Base-by-base conservation (phyloP, 257 asterid genomes). In the Penstemon eatonii region DNA sequence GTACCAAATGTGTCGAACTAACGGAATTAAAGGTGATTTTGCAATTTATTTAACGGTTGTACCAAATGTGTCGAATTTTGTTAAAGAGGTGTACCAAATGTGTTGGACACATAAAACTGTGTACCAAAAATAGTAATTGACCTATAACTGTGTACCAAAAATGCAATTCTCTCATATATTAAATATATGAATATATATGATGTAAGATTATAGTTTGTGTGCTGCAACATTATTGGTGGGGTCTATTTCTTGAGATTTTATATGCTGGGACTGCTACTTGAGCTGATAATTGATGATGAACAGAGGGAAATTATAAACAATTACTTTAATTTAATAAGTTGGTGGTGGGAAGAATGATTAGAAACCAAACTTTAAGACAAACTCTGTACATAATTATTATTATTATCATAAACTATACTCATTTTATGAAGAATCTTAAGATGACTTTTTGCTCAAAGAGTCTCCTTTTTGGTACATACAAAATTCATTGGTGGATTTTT, bases 261-360 rank as follows among this genome's bases (percentile, higher is more conserved):
- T 33, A 53, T n/a, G 44, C 10, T 10, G 40, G 50, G 66, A 56
- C 68, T 67, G 56, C 75, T 63, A 73, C 56, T 54, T 58, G 79
- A 63, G 82, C 67, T 74, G 76, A 78, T 79, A 53, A 79, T 73
- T 84, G 83, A 71, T 80, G 80, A 78, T 75, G 70, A 77, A 59
- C 42, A 37, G 36, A 61, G 4, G 52, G 49, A 25, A 25, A 25
- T 53, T 69, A 62, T 71, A 70, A 68, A 19, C 43, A 60, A 65
- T 50, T 62, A 51, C 66, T 68, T 63, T 72, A 69, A 25, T 69
- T 74, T 43, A 13, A 44, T 59, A 69, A 78, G 86, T 78, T 76
- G 89, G 89, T 86, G 89, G 85, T 86, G 89, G 85, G 79, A 68
- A 67, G 77, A 84, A 81, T 84, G 80, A 84, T 81, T 82, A 76